Evolutionary conservation across 2,329 filamentous ascomycete genomes (phyloP).

Genomic region (Lachnellula cervina): DNA sequence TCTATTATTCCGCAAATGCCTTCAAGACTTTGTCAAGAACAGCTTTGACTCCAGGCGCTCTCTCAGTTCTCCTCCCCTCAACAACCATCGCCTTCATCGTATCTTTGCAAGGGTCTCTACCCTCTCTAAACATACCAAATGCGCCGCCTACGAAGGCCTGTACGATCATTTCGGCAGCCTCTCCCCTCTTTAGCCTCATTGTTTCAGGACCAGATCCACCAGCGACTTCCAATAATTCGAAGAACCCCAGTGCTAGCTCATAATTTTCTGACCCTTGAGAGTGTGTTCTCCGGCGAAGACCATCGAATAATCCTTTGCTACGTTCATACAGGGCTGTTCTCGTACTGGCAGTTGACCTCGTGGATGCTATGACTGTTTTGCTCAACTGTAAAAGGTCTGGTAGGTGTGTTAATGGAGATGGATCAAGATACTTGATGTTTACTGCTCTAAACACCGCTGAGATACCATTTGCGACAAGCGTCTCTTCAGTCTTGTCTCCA

Average conservation of each 20-base stretch:
- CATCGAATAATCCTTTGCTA: slow-evolving; percentile 27
- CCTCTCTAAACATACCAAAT: slow-evolving; percentile 26
- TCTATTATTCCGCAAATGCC: slow-evolving; percentile 15
- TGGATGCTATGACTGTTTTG: slow-evolving; percentile 22
- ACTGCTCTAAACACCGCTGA: slow-evolving; percentile 29
- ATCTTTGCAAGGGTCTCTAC: slow-evolving; percentile 16
- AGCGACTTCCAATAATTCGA: slow-evolving; percentile 26
- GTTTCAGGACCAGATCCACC: slow-evolving; percentile 30
- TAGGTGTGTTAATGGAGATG: slow-evolving; percentile 24
- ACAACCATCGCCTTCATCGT: slow-evolving; percentile 19
- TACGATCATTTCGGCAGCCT: slow-evolving; percentile 30
- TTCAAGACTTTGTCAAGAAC: slow-evolving; percentile 24
- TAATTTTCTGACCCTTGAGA: slow-evolving; percentile 16
- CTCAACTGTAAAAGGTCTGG: slow-evolving; percentile 23
- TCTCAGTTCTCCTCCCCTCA: slow-evolving; percentile 25
- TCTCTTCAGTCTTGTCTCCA: slow-evolving; percentile 22
- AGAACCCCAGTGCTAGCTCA: slow-evolving; percentile 21
- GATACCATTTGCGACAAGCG: slow-evolving; percentile 29
- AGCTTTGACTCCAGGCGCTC: slow-evolving; percentile 24
- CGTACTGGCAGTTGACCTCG: slow-evolving; percentile 27
- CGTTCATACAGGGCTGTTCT: slow-evolving; percentile 29
- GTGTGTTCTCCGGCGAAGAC: slow-evolving; percentile 23
- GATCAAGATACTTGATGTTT: slow-evolving; percentile 24
- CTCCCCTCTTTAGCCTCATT: slow-evolving; percentile 29
- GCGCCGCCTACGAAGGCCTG: slow-evolving; percentile 23